phyloP scores from a whole-genome alignment of 73 alveolate genomes.

The Tetrahymena thermophila region DNA sequence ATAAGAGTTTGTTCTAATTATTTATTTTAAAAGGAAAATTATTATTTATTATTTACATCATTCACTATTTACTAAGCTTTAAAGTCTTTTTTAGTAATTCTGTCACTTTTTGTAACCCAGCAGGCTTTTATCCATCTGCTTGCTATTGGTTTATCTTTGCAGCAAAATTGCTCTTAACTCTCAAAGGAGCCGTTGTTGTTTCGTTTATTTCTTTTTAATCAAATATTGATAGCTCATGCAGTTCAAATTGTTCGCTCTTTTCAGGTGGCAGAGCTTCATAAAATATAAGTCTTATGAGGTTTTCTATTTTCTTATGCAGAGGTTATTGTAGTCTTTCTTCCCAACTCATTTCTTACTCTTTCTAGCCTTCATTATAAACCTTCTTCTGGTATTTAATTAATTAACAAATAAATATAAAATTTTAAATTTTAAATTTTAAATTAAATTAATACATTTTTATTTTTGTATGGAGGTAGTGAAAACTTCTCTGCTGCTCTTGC shows the following conservation, averaged over 20 bases:
- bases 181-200: background rate
- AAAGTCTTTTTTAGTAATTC: background rate
- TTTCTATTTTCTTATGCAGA: background rate
- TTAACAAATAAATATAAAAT: too few relatives aligned
- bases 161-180: background rate
- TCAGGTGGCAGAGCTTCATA: background rate
- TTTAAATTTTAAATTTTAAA: too few relatives aligned
- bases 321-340: background rate
- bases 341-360: background rate
- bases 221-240: background rate
- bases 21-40: background rate
- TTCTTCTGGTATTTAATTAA: background rate
- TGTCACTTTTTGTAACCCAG: background rate
- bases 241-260: background rate
- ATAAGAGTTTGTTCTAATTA: background rate
- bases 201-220: background rate
- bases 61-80: background rate
- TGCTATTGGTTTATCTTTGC: background rate
- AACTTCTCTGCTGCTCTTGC: constrained; percentile 64
- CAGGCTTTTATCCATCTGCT: background rate
- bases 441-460: background rate
- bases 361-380: background rate
- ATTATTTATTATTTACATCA: background rate
- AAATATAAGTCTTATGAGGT: background rate
- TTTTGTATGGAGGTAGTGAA: background rate